Evolutionary conservation across 805 yeast genomes (phyloP), one percentile per base, ranked within the genome.

Genomic region (Schwanniomyces vanrijiae): DNA sequence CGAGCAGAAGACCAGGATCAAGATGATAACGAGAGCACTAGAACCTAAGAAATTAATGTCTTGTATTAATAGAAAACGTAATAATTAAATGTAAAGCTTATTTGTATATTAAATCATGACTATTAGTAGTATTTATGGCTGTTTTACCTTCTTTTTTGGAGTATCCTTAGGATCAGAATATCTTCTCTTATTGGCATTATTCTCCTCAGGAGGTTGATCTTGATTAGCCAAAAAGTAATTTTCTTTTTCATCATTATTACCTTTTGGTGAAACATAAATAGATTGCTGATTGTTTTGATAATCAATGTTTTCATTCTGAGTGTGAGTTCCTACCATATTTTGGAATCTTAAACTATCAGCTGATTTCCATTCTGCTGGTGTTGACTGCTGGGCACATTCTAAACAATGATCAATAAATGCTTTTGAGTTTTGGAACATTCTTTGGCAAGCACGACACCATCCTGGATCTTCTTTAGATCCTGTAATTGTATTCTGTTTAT

Each of bases 371-470:
- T 62, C 60, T 3, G 58, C 52, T 9, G 62, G 60, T 4, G 50
- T 47, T 39, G 52, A 49, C 26, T 44, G 57, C 41, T 59, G 58
- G 11, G 90, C 85, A 63, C 92, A 86, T 14, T 75, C 80, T 22
- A 72, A 73, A 50, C 87, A 83, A 60, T 86, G 92, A 35, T 77
- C 82, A 25, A 86, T 71, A 59, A 86, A 87, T 2, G 65, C 65
- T 50, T 80, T 81, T 21, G 84, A 75, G 31, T 71, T 64, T 10
- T 71, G 67, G 55, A 86, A 87, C 71, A 71, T 71, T 48, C 72
- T 69, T 43, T 79, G 80, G 62, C 94, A 87, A 10, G 80, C 69
- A 22, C 86, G 65, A 64, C 94, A 87, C 75, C 81, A 79, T 11
- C 92, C 92, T 3, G 82, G 73, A 45, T 81, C 88, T 22, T 76